Evolutionary conservation across 495 filamentous ascomycete genomes (phyloP).

Genomic region (Trichoderma asperelloides): DNA sequence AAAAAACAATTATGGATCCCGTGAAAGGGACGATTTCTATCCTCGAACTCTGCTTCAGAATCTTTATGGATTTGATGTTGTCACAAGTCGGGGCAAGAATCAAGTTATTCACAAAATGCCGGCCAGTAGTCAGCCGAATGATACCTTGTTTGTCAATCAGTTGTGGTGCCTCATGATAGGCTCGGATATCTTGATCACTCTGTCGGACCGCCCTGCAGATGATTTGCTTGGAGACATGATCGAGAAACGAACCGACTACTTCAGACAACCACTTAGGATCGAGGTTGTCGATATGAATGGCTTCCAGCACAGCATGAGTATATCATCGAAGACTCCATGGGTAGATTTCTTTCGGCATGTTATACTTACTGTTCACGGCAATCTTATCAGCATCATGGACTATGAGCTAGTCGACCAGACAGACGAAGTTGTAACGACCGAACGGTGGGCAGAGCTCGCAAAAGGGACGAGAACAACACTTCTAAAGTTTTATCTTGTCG

Average conservation of each 20-base stretch:
- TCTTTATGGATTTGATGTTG: constrained; percentile 3
- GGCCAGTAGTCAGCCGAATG: neutral
- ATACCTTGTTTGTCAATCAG: constrained; percentile 2
- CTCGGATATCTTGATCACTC: constrained; percentile 1
- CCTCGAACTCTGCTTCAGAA: constrained; percentile 2
- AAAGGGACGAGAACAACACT: neutral
- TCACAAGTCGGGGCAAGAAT: neutral
- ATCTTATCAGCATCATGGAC: neutral
- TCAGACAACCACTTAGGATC: neutral
- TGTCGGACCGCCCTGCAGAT: neutral
- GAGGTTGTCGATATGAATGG: neutral
- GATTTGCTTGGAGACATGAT: neutral
- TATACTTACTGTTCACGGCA: neutral
- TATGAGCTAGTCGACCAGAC: neutral
- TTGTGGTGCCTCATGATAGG: constrained; percentile 7
- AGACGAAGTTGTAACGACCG: neutral
- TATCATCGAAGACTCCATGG: neutral
- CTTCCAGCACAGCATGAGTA: neutral
- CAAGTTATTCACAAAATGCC: constrained; percentile 6
- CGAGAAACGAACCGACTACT: neutral
- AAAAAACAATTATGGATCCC: neutral
- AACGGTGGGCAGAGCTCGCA: neutral
- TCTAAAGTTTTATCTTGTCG: neutral
- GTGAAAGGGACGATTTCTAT: neutral
- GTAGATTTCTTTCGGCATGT: neutral